Conservation (phyloP, 1,284 basidiomycete genomes). For the Ceratobasidium papillatum region DNA sequence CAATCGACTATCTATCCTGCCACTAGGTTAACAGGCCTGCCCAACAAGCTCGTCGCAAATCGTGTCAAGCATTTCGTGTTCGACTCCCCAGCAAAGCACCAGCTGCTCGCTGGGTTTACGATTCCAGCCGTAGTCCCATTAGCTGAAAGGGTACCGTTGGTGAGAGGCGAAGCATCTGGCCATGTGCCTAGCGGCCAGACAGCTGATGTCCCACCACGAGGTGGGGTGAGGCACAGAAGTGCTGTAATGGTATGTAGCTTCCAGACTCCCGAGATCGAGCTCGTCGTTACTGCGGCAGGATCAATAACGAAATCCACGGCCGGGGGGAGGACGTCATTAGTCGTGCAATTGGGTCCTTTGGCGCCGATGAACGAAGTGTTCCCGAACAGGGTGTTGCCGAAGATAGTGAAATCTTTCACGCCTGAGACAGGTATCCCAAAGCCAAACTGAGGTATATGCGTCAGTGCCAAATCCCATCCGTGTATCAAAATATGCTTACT, state of each 20-base stretch:
- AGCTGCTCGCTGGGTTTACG: background rate
- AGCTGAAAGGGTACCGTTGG: background rate
- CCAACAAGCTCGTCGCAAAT: background rate
- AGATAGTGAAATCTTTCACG: constrained; percentile 71
- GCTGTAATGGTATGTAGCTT: constrained; percentile 14
- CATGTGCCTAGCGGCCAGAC: constrained; percentile 30
- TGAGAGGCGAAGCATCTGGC: constrained; percentile 3
- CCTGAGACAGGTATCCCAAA: constrained; percentile 75
- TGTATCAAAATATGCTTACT: constrained; percentile 48
- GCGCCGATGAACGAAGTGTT: constrained; percentile 82
- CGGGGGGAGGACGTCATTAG: constrained; percentile 58
- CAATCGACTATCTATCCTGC: background rate
- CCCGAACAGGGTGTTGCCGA: constrained; percentile 69
- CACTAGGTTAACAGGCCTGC: background rate
- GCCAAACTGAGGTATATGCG: constrained; percentile 56
- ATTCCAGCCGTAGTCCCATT: background rate
- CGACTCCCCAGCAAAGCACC: constrained; percentile 1
- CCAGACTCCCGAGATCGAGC: background rate
- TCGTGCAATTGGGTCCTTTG: constrained; percentile 73
- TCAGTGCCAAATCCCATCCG: constrained; percentile 48
- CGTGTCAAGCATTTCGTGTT: background rate
- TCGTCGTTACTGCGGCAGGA: constrained; percentile 46
- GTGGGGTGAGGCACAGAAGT: constrained; percentile 23
- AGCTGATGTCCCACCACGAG: constrained; percentile 11
- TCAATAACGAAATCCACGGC: constrained; percentile 70